Evolutionary conservation across 257 asterid genomes (phyloP), one percentile per base, ranked within the genome.

Genomic region (Nicotiana noctiflora): DNA sequence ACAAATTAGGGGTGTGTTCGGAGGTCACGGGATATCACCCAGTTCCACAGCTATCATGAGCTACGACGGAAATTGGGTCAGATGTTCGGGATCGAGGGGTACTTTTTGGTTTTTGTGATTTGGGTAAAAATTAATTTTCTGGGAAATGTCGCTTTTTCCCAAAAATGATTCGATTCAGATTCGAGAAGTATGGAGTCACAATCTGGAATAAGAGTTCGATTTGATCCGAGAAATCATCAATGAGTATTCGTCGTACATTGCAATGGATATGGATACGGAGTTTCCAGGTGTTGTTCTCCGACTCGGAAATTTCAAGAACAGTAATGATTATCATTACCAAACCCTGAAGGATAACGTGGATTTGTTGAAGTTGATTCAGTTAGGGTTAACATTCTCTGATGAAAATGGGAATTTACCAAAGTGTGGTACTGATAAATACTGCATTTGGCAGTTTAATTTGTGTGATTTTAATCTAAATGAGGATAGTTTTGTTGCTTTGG

Each of bases 221-320:
- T 74, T 90, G 85, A 91, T 92, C 79, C 89, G 93, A 3, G 90
- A 87, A 40, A 77, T 92, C 12, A 91, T 92, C 8, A 96, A 92
- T 83, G 88, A 87, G 1, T 90, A 86, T 77, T 94, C 97, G n/a
- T n/a, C n/a, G 1, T 92, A 85, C 61, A 78, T 92, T 27, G 97
- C 97, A 17, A 92, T 92, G 97, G 97, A n/a, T n/a, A n/a, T n/a
- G n/a, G n/a, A 92, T 77, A 92, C 97, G 0, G 97, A 92, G 90
- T 92, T 92, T 62, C 94, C 94, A 0, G 97, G 96, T 1, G 83
- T 91, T 21, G 92, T 91, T 55, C 83, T 89, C n/a, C 84, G 92
- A 8, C 92, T 90, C 14, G 93, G 93, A 68, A 89, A 84, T 80
- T 90, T 91, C 86, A 90, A 87, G 88, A 84, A 86, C 56, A 84